These are phyloP conservation scores for California macrophylla DNA, from an alignment of 441 rosid genomes.

Conservation along the genomic window DNA sequence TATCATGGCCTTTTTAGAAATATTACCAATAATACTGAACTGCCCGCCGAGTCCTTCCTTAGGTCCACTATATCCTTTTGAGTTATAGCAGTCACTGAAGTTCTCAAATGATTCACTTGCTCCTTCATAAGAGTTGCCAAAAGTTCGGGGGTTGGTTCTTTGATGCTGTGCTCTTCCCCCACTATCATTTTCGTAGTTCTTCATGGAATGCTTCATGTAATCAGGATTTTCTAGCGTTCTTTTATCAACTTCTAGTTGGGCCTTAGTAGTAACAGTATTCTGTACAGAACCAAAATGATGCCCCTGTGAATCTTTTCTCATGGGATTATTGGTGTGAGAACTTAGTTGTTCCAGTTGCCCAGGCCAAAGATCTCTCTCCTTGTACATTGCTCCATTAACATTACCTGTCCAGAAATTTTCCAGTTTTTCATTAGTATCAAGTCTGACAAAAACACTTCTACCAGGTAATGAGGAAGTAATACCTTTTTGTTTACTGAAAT, in stretches of 20 bases:
- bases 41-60: slow-evolving; percentile 26
- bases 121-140: slow-evolving; percentile 12
- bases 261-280: slow-evolving; percentile 3
- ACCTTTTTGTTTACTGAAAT: slow-evolving; percentile 18
- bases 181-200: neutral
- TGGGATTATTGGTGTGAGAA: neutral
- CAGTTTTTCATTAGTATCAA: neutral
- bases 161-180: neutral
- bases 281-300: slow-evolving; percentile 6
- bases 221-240: neutral
- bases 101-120: slow-evolving; percentile 18
- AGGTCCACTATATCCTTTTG: slow-evolving; percentile 18
- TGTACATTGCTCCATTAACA: neutral
- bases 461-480: neutral
- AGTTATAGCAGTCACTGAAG: slow-evolving; percentile 18
- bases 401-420: slow-evolving; percentile 1
- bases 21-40: slow-evolving; percentile 23
- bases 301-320: slow-evolving; percentile 12
- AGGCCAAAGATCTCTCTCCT: slow-evolving; percentile 4
- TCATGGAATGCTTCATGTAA: slow-evolving; percentile 1
- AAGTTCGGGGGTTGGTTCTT: slow-evolving; percentile 5
- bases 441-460: neutral
- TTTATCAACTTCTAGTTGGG: slow-evolving; percentile 7
- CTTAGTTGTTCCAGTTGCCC: neutral
- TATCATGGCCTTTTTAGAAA: slow-evolving; percentile 19